Conservation (phyloP, 202 grass and related monocot genomes). For the Zizania palustris region DNA sequence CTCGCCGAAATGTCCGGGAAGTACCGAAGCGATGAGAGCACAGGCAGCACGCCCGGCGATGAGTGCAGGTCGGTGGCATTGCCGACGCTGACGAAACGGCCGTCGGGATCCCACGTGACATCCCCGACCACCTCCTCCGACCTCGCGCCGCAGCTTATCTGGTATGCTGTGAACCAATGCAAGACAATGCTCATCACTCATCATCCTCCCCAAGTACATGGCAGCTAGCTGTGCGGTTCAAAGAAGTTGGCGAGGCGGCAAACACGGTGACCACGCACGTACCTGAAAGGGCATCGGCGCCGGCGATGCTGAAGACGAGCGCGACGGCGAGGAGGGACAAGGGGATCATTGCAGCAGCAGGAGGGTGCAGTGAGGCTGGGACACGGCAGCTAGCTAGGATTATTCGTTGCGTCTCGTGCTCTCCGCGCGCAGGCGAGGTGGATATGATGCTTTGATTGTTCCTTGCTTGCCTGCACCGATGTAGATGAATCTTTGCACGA, state of each 20-base stretch:
- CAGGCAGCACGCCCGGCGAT: conserved; percentile 25
- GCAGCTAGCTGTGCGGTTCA: background rate
- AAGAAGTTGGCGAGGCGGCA: background rate
- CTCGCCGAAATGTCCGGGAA: conserved; percentile 61
- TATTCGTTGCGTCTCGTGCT: conserved; percentile 65
- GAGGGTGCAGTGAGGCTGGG: conserved; percentile 17
- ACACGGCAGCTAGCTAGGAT: conserved; percentile 6
- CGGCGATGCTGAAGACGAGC: background rate
- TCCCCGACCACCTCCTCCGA: conserved; percentile 29
- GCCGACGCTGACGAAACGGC: conserved; percentile 53
- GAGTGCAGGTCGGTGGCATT: conserved; percentile 21
- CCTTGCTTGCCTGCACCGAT: conserved; percentile 61
- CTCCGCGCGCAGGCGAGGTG: conserved; percentile 31
- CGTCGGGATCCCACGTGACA: conserved; percentile 65
- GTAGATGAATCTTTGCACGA: background rate
- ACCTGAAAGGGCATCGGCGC: conserved; percentile 37
- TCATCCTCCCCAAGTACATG: too few species aligned
- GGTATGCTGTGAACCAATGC: conserved; percentile 43
- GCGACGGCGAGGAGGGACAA: conserved; percentile 37
- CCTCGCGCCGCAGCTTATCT: conserved; percentile 71
- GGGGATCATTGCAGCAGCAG: conserved; percentile 30
- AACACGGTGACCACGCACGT: background rate
- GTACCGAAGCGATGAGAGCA: conserved; percentile 66
- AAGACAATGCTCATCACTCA: background rate
- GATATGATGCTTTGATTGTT: conserved; percentile 67